phyloP scores from a whole-genome alignment of 345 rosid species.

The Pseudoturritis turrita region DNA sequence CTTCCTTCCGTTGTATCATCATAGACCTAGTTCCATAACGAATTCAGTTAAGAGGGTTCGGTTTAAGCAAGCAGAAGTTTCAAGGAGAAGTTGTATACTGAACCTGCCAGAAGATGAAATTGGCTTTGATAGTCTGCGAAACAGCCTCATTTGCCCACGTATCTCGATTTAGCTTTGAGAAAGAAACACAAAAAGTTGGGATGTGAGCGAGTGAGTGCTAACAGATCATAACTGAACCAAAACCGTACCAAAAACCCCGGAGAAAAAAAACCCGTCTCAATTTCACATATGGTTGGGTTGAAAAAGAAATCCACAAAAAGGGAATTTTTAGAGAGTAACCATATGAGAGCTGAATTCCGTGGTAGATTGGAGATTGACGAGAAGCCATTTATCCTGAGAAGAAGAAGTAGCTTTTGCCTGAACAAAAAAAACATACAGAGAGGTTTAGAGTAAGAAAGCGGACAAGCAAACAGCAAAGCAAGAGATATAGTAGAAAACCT shows the following conservation, averaged over 20 bases:
- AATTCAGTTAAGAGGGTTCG: neutral
- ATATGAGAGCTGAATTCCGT: slow-evolving; percentile 95
- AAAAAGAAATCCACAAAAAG: neutral
- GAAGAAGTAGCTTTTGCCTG: slow-evolving; percentile 83
- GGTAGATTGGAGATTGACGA: slow-evolving; percentile 87
- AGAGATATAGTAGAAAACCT: slow-evolving; percentile 38
- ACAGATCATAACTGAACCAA: neutral
- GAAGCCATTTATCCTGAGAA: slow-evolving; percentile 87
- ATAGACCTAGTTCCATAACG: slow-evolving; percentile 44
- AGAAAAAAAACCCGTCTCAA: neutral
- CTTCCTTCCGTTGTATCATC: slow-evolving; percentile 90
- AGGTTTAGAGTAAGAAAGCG: slow-evolving; percentile 6
- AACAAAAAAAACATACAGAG: slow-evolving; percentile 9
- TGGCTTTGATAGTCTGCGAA: slow-evolving; percentile 75
- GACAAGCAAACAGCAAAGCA: neutral
- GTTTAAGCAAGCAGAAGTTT: neutral
- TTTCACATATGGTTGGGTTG: neutral
- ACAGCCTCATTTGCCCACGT: slow-evolving; percentile 99
- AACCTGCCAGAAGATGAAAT: slow-evolving; percentile 99
- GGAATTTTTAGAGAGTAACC: slow-evolving; percentile 21
- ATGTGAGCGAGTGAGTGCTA: neutral
- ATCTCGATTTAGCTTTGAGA: slow-evolving; percentile 89
- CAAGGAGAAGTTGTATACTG: neutral
- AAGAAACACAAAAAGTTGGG: slow-evolving; percentile 19
- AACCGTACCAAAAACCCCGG: neutral